Percentiles rank a stretch among this genome's conserved stretches.
phyloP scores from a whole-genome alignment of 768 basidiomycete genomes.

The Termitomyces sp. region DNA sequence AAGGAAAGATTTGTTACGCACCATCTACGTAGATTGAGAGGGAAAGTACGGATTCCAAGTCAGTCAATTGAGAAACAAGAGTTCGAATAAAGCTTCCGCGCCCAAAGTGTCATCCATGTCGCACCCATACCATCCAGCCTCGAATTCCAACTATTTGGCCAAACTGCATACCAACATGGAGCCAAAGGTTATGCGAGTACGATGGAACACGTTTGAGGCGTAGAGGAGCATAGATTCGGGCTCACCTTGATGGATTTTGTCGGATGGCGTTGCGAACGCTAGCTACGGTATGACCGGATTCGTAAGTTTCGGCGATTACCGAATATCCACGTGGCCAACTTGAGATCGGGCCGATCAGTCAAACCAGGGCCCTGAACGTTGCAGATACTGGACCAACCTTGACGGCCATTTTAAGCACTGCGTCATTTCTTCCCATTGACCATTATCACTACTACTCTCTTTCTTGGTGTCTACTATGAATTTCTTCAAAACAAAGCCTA shows the following conservation, averaged over 20 bases:
- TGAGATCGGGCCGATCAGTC: not conserved
- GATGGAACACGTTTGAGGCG: slow-evolving; percentile 8
- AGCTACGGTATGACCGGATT: slow-evolving; percentile 1
- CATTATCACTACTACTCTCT: not conserved
- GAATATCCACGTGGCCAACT: slow-evolving; percentile 8
- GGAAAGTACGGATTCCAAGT: slow-evolving; percentile 1
- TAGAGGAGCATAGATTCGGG: slow-evolving; percentile 24
- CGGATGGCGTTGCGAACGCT: slow-evolving; percentile 19
- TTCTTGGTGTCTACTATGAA: slow-evolving; percentile 52
- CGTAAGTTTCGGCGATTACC: slow-evolving; percentile 16
- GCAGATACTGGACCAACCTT: slow-evolving; percentile 8
- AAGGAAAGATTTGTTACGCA: slow-evolving; percentile 18
- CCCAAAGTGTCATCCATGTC: slow-evolving; percentile 29
- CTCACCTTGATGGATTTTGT: slow-evolving; percentile 60
- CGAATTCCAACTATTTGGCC: slow-evolving; percentile 14
- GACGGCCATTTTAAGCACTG: slow-evolving; percentile 9
- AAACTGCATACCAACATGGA: slow-evolving; percentile 11
- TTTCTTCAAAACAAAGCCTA: slow-evolving; percentile 90
- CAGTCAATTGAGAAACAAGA: slow-evolving; percentile 9
- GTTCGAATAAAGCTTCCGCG: slow-evolving; percentile 2
- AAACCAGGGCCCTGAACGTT: not conserved
- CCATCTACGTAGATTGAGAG: slow-evolving; percentile 30
- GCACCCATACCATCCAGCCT: slow-evolving; percentile 36
- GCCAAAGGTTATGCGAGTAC: slow-evolving; percentile 13
- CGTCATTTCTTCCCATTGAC: not conserved